Evolutionary conservation across 2,329 filamentous ascomycete species (phyloP).

Genomic region (Onygenales sp.): DNA sequence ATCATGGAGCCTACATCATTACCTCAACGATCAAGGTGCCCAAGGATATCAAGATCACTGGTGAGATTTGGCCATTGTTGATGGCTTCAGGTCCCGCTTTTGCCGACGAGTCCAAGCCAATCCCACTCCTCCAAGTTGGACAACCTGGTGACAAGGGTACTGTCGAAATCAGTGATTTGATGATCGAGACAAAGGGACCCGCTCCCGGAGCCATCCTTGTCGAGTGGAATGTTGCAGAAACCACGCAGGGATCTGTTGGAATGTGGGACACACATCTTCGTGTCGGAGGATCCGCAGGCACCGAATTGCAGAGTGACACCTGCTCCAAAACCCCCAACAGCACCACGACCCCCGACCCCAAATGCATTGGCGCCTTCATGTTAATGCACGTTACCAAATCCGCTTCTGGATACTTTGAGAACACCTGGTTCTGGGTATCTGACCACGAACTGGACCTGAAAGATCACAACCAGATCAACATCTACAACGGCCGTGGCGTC

Average conservation of each 20-base stretch:
- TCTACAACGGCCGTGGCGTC: constrained; percentile 82
- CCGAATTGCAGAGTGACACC: constrained; percentile 66
- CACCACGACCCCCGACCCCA: constrained; percentile 50
- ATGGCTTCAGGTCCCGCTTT: constrained; percentile 72
- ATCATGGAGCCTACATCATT: constrained; percentile 55
- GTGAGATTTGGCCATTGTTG: constrained; percentile 85
- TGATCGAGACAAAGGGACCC: constrained; percentile 74
- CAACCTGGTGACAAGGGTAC: constrained; percentile 63
- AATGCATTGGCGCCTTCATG: constrained; percentile 66
- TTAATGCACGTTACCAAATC: constrained; percentile 47
- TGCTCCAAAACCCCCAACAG: constrained; percentile 67
- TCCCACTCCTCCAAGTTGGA: constrained; percentile 79
- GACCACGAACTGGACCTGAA: constrained; percentile 77
- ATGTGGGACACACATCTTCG: constrained; percentile 97
- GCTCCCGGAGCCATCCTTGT: constrained; percentile 83
- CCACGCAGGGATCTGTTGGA: constrained; percentile 56
- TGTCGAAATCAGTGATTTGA: constrained; percentile 80
- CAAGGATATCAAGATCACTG: constrained; percentile 75
- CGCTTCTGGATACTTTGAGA: constrained; percentile 70
- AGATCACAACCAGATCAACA: constrained; percentile 58
- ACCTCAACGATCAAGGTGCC: constrained; percentile 51
- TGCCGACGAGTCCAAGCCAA: constrained; percentile 62
- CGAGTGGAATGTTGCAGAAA: constrained; percentile 75
- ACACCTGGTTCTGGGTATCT: constrained; percentile 82
- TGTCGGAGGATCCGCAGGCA: constrained; percentile 78